Percentiles rank a stretch among this genome's conserved stretches.
Evolutionary conservation across 140 eudicot genomes (phyloP).

Genomic region (Bidens hawaiensis): DNA sequence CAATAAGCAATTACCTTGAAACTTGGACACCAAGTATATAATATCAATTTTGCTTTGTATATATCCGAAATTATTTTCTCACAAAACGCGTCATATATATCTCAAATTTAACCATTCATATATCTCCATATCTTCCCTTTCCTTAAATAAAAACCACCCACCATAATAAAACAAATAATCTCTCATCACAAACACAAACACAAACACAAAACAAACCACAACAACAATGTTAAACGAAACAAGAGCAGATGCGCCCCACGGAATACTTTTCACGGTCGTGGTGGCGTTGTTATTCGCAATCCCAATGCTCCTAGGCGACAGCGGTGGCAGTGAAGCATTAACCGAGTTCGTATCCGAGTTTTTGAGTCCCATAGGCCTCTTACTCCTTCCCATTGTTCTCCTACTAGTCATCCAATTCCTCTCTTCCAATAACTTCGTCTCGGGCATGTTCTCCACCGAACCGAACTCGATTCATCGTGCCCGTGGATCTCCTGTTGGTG

Average conservation of each 20-base stretch:
- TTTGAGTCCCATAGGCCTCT: conserved; percentile 64
- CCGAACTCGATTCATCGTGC: conserved; percentile 80
- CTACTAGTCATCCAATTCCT: conserved; percentile 68
- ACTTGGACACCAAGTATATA: no score
- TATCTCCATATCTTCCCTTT: no score
- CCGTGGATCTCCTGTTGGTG: conserved; percentile 89
- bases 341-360: conserved; percentile 70
- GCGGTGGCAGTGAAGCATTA: conserved; percentile 67
- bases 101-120: no score
- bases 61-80: no score
- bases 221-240: conserved; percentile 44
- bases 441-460: conserved; percentile 52
- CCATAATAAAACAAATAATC: no score
- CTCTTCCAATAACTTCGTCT: conserved; percentile 68
- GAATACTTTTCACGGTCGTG: conserved; percentile 57
- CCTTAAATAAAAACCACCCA: not conserved
- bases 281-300: conserved; percentile 42
- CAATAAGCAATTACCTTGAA: no score
- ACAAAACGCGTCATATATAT: no score
- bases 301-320: conserved; percentile 66
- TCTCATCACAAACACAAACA: no score
- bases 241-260: conserved; percentile 64
- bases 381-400: conserved; percentile 72
- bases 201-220: not conserved
- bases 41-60: no score